A percentile compares a stretch with the other conserved stretches of the same genome.
Evolutionary conservation across 352 stramenopile species (phyloP).

Genomic region (Hyphochytrium catenoides): DNA sequence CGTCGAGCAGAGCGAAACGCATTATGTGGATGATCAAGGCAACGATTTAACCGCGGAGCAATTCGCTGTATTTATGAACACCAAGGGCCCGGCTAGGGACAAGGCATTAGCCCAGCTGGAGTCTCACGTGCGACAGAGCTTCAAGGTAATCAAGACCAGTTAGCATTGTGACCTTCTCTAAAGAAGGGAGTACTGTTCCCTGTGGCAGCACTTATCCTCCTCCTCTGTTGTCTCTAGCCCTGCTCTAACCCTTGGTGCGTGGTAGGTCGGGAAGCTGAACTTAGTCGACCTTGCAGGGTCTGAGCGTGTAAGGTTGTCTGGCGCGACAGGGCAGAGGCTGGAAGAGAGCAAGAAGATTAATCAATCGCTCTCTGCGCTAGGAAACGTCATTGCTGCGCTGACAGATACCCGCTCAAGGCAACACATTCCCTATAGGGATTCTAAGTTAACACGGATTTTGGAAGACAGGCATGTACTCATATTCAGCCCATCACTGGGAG

Average conservation of each 20-base stretch:
- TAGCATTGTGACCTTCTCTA: no score
- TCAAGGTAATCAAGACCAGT: conserved; percentile 22
- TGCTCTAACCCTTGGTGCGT: conserved; percentile 4
- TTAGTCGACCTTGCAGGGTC: conserved; percentile 74
- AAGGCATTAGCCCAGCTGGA: conserved; percentile 31
- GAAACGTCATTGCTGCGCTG: conserved; percentile 68
- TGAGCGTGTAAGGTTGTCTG: conserved; percentile 59
- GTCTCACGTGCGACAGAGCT: conserved; percentile 67
- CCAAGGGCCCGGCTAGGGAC: conserved; percentile 18
- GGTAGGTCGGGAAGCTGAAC: conserved; percentile 83
- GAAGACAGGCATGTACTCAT: conserved; percentile 44
- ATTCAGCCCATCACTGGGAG: no score
- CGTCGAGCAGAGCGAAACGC: conserved; percentile 69
- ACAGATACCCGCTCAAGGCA: conserved; percentile 55
- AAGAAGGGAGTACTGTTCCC: no score
- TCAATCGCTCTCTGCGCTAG: conserved; percentile 60
- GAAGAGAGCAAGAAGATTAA: conserved; percentile 84
- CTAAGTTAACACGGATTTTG: conserved; percentile 75
- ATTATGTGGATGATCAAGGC: conserved; percentile 53
- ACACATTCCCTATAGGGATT: conserved; percentile 79
- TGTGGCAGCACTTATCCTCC: not conserved
- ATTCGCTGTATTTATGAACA: conserved; percentile 52
- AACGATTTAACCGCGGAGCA: conserved; percentile 52
- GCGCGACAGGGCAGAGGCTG: conserved; percentile 52
- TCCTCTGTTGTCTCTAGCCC: not conserved